A percentile compares a stretch with the other conserved stretches of the same genome.
These are phyloP conservation scores for Diplodia corticola DNA, from an alignment of 2,329 filamentous ascomycete genomes.

Conservation along the genomic window DNA sequence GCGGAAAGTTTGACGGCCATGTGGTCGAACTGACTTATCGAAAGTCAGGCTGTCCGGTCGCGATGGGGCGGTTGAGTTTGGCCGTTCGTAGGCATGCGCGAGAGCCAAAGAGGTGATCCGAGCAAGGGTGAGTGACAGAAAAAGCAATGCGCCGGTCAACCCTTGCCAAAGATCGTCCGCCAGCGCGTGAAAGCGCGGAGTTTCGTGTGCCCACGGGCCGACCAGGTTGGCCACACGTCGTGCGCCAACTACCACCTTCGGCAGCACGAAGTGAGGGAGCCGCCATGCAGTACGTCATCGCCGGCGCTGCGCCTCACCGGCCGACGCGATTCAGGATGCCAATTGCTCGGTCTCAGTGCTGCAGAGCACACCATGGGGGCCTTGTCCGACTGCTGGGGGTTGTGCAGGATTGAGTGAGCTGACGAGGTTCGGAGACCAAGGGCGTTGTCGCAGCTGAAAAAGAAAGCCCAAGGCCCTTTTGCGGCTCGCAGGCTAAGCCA, in stretches of 20 bases:
- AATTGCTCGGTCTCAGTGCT: conserved; percentile 12
- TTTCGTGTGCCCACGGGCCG: background rate
- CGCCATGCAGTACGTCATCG: background rate
- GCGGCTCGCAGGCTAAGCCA: background rate
- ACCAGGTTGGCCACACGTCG: conserved; percentile 9
- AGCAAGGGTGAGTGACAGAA: conserved; percentile 5
- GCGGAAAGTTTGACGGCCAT: background rate
- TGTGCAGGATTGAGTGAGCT: conserved; percentile 6
- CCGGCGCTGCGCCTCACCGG: background rate
- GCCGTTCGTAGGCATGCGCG: background rate
- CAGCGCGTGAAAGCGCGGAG: conserved; percentile 12
- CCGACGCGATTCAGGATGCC: background rate
- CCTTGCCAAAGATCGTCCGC: conserved; percentile 7
- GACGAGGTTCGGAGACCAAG: background rate
- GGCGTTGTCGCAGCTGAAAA: background rate
- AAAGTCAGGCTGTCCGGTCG: too few relatives aligned
- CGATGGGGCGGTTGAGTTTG: conserved; percentile 1
- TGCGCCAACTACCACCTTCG: background rate
- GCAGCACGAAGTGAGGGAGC: conserved; percentile 7
- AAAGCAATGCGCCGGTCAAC: conserved; percentile 3
- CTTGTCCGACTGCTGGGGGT: conserved; percentile 5
- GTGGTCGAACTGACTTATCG: background rate
- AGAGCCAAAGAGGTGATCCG: conserved; percentile 7
- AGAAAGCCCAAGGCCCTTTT: background rate
- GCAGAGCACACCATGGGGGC: background rate